A percentile compares a stretch with the other conserved stretches of the same genome.
These are phyloP conservation scores for Sphaerobolus stellatus DNA, from an alignment of 1,284 basidiomycete species.

Conservation along the genomic window DNA sequence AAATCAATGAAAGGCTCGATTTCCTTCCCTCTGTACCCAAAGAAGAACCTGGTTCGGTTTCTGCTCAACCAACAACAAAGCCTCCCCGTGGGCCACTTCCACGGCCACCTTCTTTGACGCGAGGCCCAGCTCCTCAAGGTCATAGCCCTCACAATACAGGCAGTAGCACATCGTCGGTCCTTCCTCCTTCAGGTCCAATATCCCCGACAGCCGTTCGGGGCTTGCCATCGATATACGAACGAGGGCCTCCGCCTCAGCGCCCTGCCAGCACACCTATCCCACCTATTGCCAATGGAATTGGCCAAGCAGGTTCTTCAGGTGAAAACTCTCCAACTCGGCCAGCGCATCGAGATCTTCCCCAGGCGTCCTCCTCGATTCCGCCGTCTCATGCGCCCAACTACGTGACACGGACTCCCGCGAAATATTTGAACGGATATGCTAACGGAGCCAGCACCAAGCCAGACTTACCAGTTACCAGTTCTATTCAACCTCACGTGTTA, in stretches of 20 bases:
- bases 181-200: not conserved
- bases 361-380: conserved; percentile 30
- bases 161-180: not conserved
- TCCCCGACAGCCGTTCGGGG: conserved; percentile 42
- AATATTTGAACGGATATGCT: conserved; percentile 14
- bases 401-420: conserved; percentile 8
- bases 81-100: conserved; percentile 32
- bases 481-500: conserved; percentile 62
- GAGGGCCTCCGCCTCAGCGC: conserved; percentile 39
- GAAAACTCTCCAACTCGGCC: conserved; percentile 39
- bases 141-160: conserved; percentile 3
- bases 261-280: conserved; percentile 74
- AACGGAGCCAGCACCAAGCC: conserved; percentile 26
- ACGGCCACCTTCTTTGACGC: conserved; percentile 18
- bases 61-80: conserved; percentile 42
- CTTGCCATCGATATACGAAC: conserved; percentile 49
- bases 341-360: conserved; percentile 24
- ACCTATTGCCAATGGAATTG: conserved; percentile 53
- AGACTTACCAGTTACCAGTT: conserved; percentile 54
- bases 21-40: conserved; percentile 13
- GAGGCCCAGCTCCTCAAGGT: conserved; percentile 14
- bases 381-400: conserved; percentile 19
- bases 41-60: conserved; percentile 33
- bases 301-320: conserved; percentile 52
- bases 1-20: conserved; percentile 57